phyloP scores from a whole-genome alignment of 148 eudicot species.

The Cornus controversa region DNA sequence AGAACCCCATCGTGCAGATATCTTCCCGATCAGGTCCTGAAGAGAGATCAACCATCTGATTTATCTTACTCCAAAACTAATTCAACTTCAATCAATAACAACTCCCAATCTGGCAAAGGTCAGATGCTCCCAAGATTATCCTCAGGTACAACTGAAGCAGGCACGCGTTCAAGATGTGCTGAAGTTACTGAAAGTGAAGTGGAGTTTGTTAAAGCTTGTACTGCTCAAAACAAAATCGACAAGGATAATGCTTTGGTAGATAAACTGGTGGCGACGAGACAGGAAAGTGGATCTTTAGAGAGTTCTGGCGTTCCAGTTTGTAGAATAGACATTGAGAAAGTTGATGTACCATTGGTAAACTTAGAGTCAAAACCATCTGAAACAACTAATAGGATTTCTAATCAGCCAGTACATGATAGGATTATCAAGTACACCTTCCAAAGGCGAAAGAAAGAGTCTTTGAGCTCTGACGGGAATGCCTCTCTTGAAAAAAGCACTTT shows the following conservation, averaged over 20 bases:
- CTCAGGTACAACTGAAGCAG: conserved; percentile 8
- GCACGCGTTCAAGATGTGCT: conserved; percentile 10
- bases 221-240: conserved; percentile 9
- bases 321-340: not conserved
- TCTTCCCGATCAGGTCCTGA: not conserved
- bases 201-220: conserved; percentile 22
- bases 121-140: conserved; percentile 10
- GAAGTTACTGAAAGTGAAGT: conserved; percentile 15
- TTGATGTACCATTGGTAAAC: conserved; percentile 18
- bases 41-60: conserved; percentile 6
- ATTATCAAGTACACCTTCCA: conserved; percentile 51
- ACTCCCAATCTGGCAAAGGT: conserved; percentile 15
- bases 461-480: conserved; percentile 20
- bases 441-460: conserved; percentile 45
- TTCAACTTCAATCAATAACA: conserved; percentile 9
- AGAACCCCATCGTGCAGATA: conserved; percentile 6
- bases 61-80: conserved; percentile 13
- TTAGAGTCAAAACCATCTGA: conserved; percentile 25
- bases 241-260: conserved; percentile 23
- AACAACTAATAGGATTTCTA: conserved; percentile 20
- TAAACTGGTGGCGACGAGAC: conserved; percentile 24
- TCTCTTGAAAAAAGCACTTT: conserved; percentile 27
- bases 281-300: conserved; percentile 24
- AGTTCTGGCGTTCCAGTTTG: conserved; percentile 12
- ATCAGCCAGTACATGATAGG: conserved; percentile 40